Evolutionary conservation across 2,329 filamentous ascomycete genomes (phyloP).

Genomic region (Colletotrichum sp.): DNA sequence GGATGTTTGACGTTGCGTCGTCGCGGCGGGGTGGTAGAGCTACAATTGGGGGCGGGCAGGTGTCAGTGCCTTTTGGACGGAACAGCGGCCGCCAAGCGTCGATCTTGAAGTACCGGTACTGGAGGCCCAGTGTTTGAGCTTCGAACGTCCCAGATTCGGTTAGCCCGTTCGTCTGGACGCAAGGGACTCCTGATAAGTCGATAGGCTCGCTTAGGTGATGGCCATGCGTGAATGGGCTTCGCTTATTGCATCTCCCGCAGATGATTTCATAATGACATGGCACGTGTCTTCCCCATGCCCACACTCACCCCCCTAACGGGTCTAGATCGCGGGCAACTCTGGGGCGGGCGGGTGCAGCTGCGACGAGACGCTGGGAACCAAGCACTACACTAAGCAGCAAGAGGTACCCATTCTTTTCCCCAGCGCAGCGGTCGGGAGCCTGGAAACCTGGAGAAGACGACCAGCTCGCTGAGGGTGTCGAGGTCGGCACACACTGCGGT

Average conservation of each 20-base stretch:
- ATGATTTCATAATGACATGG: constrained; percentile 12
- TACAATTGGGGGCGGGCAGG: not conserved
- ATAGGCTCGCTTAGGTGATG: not conserved
- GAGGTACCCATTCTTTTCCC: not conserved
- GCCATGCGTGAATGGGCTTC: not conserved
- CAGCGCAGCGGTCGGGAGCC: not conserved
- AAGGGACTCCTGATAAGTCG: not conserved
- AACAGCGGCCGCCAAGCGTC: not conserved
- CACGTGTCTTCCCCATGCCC: constrained; percentile 5
- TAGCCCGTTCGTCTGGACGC: not conserved
- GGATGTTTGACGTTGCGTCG: constrained; percentile 10
- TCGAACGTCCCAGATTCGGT: not conserved
- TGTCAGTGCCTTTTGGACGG: not conserved
- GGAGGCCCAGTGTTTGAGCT: not conserved
- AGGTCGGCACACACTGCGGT: constrained; percentile 3
- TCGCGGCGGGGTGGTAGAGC: constrained; percentile 21
- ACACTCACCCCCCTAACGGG: not conserved
- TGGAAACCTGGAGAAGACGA: not conserved
- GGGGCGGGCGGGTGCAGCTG: not conserved
- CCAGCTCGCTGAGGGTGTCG: constrained; percentile 3
- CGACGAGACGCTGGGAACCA: not conserved
- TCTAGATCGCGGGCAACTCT: constrained; percentile 7
- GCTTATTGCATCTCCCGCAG: not conserved
- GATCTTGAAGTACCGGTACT: constrained; percentile 14
- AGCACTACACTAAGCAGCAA: not conserved